Evolutionary conservation across 495 filamentous ascomycete species (phyloP).

Genomic region (Aspergillus incahuasiensis): DNA sequence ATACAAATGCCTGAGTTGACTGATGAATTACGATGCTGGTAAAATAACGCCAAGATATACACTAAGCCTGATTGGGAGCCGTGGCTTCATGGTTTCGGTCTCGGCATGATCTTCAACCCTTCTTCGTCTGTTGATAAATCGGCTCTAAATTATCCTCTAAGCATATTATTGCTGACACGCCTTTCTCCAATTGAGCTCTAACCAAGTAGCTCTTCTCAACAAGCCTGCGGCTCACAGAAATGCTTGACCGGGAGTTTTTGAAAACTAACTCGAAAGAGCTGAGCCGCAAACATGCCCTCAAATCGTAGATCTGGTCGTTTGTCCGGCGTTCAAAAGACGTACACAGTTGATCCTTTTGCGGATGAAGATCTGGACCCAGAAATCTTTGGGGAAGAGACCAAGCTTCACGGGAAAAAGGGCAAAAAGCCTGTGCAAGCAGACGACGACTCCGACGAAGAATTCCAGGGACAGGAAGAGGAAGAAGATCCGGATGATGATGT

Average conservation of each 20-base stretch:
- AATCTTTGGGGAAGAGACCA: not conserved
- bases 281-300: constrained; percentile 20
- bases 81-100: not conserved
- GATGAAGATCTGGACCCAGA: constrained; percentile 27
- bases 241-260: not conserved
- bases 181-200: not conserved
- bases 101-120: not conserved
- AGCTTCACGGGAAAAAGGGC: constrained; percentile 13
- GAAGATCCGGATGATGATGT: constrained; percentile 16
- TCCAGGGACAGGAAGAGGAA: constrained; percentile 18
- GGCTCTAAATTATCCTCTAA: too few species aligned
- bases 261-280: not conserved
- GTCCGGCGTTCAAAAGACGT: constrained; percentile 28
- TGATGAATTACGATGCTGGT: not conserved
- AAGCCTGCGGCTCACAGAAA: not conserved
- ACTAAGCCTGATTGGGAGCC: constrained; percentile 3
- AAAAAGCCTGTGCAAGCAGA: constrained; percentile 16
- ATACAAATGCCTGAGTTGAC: not conserved
- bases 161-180: not conserved
- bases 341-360: constrained; percentile 34
- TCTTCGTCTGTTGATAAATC: not conserved
- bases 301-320: constrained; percentile 37
- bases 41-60: constrained; percentile 3
- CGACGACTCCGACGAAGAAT: constrained; percentile 26
- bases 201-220: not conserved